A percentile compares a stretch with the other conserved stretches of the same genome.
These are phyloP conservation scores for Saturnispora galanensis DNA, from an alignment of 805 yeast genomes.

Conservation along the genomic window DNA sequence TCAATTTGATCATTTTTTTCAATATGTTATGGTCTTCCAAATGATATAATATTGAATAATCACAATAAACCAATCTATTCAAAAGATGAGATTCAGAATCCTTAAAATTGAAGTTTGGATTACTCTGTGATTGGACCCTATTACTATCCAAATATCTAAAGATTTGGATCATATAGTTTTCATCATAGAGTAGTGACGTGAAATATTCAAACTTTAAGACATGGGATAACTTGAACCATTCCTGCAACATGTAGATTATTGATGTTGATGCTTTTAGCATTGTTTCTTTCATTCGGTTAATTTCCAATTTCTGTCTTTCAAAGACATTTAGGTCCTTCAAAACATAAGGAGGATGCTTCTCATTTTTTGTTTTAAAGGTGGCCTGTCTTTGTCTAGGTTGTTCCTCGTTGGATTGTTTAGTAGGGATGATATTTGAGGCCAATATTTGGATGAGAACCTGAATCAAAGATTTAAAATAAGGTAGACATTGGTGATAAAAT, in stretches of 20 bases:
- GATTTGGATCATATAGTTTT: conserved; percentile 38
- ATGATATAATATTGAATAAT: conserved; percentile 21
- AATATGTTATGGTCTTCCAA: conserved; percentile 22
- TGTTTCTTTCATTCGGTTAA: conserved; percentile 51
- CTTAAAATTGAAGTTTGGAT: conserved; percentile 19
- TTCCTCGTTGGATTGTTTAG: conserved; percentile 16
- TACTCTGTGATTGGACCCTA: conserved; percentile 20
- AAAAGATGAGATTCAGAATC: conserved; percentile 21
- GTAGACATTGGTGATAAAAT: conserved; percentile 44
- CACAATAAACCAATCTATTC: conserved; percentile 25
- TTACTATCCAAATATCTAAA: conserved; percentile 27
- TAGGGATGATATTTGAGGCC: conserved; percentile 34
- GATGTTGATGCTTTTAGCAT: conserved; percentile 50
- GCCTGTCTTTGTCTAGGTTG: conserved; percentile 15
- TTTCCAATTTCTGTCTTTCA: conserved; percentile 39
- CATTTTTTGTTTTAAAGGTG: conserved; percentile 1
- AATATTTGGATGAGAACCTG: conserved; percentile 56
- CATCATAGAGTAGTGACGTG: conserved; percentile 63
- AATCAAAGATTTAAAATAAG: conserved; percentile 52
- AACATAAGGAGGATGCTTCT: conserved; percentile 12
- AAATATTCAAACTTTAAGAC: conserved; percentile 71
- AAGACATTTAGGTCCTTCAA: conserved; percentile 14
- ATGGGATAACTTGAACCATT: conserved; percentile 77
- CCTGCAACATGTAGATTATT: conserved; percentile 41
- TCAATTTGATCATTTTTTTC: conserved; percentile 15